Evolutionary conservation across 2,329 filamentous ascomycete species (phyloP).

Genomic region (Colletotrichum agaves): DNA sequence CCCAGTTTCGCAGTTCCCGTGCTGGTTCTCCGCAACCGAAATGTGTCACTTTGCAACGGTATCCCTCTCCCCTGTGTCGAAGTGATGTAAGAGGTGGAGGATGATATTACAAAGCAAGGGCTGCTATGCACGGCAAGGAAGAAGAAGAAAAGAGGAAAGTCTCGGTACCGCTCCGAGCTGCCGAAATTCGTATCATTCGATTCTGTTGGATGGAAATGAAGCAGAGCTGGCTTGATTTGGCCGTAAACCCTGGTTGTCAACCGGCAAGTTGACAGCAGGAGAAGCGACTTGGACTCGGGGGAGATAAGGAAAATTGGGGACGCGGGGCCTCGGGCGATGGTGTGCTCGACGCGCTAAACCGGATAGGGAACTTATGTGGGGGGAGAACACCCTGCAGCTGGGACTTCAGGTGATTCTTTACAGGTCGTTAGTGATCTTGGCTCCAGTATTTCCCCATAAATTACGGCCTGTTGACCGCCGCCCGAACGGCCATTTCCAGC

Average conservation of each 20-base stretch:
- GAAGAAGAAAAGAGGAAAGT: not conserved
- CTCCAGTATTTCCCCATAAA: slow-evolving; percentile 30
- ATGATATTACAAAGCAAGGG: slow-evolving; percentile 28
- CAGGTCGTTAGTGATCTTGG: slow-evolving; percentile 21
- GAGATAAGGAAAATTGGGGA: slow-evolving; percentile 23
- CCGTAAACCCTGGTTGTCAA: slow-evolving; percentile 14
- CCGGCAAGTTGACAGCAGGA: not conserved
- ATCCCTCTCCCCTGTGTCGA: not conserved
- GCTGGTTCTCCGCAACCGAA: not conserved
- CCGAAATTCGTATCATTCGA: not conserved
- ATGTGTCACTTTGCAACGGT: not conserved
- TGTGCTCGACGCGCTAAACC: slow-evolving; percentile 33
- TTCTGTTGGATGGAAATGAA: slow-evolving; percentile 12
- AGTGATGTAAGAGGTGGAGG: not conserved
- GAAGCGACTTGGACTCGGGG: not conserved
- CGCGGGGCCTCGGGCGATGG: slow-evolving; percentile 30
- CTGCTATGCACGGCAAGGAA: not conserved
- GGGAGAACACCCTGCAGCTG: slow-evolving; percentile 15
- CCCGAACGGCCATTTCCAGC: slow-evolving; percentile 19
- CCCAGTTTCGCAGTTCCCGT: not conserved
- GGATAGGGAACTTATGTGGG: slow-evolving; percentile 7
- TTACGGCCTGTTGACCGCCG: slow-evolving; percentile 31
- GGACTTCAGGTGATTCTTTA: slow-evolving; percentile 14
- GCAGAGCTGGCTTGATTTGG: not conserved
- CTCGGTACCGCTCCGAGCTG: not conserved